phyloP scores from a whole-genome alignment of 495 filamentous ascomycete genomes.

The Parathielavia hyrcaniae region DNA sequence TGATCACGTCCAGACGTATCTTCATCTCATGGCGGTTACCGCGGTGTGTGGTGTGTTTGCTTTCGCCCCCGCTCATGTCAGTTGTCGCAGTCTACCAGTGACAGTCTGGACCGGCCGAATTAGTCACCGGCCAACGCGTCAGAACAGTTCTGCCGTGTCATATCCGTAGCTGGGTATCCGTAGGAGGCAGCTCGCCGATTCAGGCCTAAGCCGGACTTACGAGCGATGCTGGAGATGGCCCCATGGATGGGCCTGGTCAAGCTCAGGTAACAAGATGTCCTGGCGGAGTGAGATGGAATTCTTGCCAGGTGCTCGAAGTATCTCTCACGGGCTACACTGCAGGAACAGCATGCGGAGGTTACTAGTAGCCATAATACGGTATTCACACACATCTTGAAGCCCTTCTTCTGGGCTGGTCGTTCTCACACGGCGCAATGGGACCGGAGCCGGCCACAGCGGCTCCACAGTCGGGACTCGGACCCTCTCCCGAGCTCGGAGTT shows the following conservation, averaged over 20 bases:
- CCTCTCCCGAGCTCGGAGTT: neutral
- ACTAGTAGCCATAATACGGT: neutral
- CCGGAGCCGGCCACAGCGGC: constrained; percentile 9
- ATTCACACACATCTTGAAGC: neutral
- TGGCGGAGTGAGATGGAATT: too few species aligned
- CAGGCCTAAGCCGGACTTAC: constrained; percentile 9
- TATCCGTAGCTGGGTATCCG: too few species aligned
- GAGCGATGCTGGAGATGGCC: neutral
- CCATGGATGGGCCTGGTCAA: too few species aligned
- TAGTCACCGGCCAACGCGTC: neutral
- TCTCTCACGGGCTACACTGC: too few species aligned
- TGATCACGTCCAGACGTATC: too few species aligned
- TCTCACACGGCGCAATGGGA: neutral
- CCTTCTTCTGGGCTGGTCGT: neutral
- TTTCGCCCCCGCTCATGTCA: too few species aligned
- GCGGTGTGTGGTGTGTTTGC: neutral
- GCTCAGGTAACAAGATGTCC: too few species aligned
- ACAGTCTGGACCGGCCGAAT: neutral
- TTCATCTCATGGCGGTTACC: too few species aligned
- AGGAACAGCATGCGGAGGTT: neutral
- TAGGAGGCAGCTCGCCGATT: neutral
- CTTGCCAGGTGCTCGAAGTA: too few species aligned
- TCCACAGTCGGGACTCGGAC: neutral
- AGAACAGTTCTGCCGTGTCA: neutral
- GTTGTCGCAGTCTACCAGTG: too few species aligned